These are phyloP conservation scores for Escallonia herrerae DNA, from an alignment of 129 eudicot species.

Conservation along the genomic window DNA sequence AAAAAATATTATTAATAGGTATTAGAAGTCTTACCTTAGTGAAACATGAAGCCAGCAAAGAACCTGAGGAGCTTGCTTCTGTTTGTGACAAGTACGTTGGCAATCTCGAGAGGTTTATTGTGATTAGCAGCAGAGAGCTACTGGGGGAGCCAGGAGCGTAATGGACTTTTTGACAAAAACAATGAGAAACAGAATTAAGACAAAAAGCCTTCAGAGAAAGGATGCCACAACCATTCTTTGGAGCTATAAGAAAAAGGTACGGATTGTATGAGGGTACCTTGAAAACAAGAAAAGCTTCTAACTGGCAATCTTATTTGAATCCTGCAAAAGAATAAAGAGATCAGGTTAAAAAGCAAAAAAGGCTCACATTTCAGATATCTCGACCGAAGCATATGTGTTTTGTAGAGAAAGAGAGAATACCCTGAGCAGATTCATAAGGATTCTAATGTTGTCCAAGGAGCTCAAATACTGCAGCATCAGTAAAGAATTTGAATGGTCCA, in stretches of 20 bases:
- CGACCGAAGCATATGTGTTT: too few species aligned
- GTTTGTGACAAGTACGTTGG: slow-evolving; percentile 46
- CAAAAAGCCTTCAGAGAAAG: neutral
- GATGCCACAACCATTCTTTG: neutral
- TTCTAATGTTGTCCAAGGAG: slow-evolving; percentile 82
- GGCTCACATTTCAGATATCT: too few species aligned
- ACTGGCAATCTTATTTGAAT: slow-evolving; percentile 46
- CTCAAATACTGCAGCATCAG: slow-evolving; percentile 77
- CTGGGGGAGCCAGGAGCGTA: neutral
- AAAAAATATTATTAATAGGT: too few species aligned
- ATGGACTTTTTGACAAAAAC: neutral
- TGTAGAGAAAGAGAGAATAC: slow-evolving; percentile 26
- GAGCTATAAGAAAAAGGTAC: too few species aligned
- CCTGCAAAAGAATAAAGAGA: slow-evolving; percentile 18
- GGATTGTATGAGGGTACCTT: slow-evolving; percentile 21
- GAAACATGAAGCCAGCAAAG: slow-evolving; percentile 39
- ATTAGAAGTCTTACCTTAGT: slow-evolving; percentile 36
- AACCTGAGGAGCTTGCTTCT: slow-evolving; percentile 56
- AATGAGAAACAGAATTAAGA: neutral
- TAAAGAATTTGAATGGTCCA: slow-evolving; percentile 75
- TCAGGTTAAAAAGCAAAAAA: too few species aligned
- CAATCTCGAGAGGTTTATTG: slow-evolving; percentile 53
- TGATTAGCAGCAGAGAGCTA: slow-evolving; percentile 60
- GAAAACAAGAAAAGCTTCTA: slow-evolving; percentile 64
- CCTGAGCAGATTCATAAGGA: slow-evolving; percentile 92